Conservation (phyloP, 1,284 basidiomycete species). For the Tilletia walkeri region DNA sequence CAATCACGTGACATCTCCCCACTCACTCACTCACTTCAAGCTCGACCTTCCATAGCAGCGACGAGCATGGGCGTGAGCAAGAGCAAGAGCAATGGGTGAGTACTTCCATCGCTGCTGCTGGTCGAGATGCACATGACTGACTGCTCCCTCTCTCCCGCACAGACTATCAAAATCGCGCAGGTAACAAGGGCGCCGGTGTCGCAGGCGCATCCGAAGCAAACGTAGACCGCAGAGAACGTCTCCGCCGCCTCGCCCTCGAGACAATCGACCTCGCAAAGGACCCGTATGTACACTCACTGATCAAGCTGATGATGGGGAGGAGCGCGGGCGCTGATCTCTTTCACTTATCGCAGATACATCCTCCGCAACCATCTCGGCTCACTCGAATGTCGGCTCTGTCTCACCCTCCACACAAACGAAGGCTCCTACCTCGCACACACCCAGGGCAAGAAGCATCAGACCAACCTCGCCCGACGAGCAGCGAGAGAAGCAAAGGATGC, state of each 20-base stretch:
- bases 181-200: conserved; percentile 56
- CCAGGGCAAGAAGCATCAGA: conserved; percentile 99
- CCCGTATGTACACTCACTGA: conserved; percentile 3
- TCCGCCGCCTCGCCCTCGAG: conserved; percentile 75
- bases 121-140: background rate
- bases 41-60: no score
- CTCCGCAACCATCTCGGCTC: conserved; percentile 95
- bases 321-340: background rate
- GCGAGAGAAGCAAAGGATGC: conserved; percentile 87
- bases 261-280: conserved; percentile 47
- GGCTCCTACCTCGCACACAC: conserved; percentile 99
- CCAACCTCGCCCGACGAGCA: conserved; percentile 91
- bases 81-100: background rate
- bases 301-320: no score
- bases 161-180: conserved; percentile 55
- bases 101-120: background rate
- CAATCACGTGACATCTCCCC: no score
- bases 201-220: conserved; percentile 86
- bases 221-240: conserved; percentile 88
- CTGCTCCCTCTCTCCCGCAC: background rate
- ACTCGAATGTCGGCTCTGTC: conserved; percentile 93
- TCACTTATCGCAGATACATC: conserved; percentile 65
- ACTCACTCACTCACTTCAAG: no score
- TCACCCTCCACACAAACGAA: conserved; percentile 98
- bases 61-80: no score